Base-by-base conservation (phyloP, 257 asterid species). In the Gentiana dahurica region DNA sequence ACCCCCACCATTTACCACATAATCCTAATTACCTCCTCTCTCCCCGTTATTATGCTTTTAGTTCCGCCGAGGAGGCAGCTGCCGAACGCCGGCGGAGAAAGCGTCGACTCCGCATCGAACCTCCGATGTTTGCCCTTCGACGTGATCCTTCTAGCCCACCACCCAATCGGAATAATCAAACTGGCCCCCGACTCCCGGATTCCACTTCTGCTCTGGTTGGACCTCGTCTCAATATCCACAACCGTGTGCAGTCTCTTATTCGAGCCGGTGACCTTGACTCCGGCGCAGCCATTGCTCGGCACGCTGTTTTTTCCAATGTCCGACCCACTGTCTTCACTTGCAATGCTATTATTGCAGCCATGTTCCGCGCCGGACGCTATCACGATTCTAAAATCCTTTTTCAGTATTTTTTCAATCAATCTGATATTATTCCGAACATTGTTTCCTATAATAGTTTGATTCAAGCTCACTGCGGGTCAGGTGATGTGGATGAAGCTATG, bases 291-390 rank as follows among this genome's bases (percentile, higher is more conserved):
- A 44, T 76, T 11, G 95, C 92, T 50, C 92, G 95, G 2, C 96
- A 83, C 9, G 70, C 96, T 4, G 94, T 86, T 4, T 90, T 67
- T 67, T 86, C 83, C 38, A 67, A 58, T n/a, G 64, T 75, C 6
- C 89, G 96, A 9, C 91, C 96, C 4, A 87, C 95, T 4, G 96
- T 90, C 46, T 90, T 90, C 80, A 90, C 98, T 12, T 90, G 96
- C 76, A 90, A 87, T 51, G 98, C 96, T 43, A 82, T 90, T 35
- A 87, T 90, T 0, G 94, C 91, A 1, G 95, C 95, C 36, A 90
- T 90, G 98, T 74, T 75, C 55, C 85, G 95, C 0, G 82, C 75
- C 7, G 74, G 75, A 36, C 80, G 98, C n/a, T 79, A 79, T 55
- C 55, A 38, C 4, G 96, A 84, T 36, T 81, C 95, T 8, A 86